Conservation (phyloP, 305 asterid species). For the Rubia tinctorum region DNA sequence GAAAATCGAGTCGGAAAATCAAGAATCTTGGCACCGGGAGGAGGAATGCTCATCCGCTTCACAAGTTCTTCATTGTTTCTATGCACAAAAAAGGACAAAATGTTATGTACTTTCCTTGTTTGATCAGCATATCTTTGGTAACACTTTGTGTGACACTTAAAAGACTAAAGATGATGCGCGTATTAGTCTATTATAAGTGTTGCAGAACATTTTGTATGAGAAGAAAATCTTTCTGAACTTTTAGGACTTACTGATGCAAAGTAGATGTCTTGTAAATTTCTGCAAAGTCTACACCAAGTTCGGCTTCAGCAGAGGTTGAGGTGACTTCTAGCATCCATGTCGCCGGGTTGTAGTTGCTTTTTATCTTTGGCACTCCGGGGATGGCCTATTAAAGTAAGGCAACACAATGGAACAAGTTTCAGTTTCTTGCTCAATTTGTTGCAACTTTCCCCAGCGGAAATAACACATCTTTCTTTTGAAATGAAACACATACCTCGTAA, state of each 20-base stretch:
- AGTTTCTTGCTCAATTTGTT: not conserved
- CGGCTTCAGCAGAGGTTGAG: constrained; percentile 64
- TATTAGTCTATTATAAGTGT: no score
- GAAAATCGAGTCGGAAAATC: constrained; percentile 53
- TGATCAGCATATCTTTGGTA: not conserved
- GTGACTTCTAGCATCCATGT: constrained; percentile 88
- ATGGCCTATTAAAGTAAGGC: constrained; percentile 32
- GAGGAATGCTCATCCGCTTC: constrained; percentile 40
- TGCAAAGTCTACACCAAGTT: constrained; percentile 55
- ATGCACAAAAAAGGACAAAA: not conserved
- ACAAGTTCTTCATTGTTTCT: constrained; percentile 53
- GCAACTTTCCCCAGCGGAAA: not conserved
- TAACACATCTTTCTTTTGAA: not conserved
- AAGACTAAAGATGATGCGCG: no score
- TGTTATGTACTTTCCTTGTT: not conserved
- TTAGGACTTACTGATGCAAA: constrained; percentile 23
- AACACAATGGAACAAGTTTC: not conserved
- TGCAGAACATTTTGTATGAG: not conserved
- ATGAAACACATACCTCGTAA: constrained; percentile 50
- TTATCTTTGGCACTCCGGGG: constrained; percentile 58
- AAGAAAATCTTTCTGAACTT: not conserved
- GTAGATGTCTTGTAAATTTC: constrained; percentile 33
- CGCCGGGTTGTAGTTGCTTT: constrained; percentile 67
- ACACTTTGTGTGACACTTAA: no score
- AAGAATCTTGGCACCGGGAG: constrained; percentile 44